A percentile compares a stretch with the other conserved stretches of the same genome.
Conservation (phyloP, 139 green algal genomes). For the Raphidocelis subcapitata region DNA sequence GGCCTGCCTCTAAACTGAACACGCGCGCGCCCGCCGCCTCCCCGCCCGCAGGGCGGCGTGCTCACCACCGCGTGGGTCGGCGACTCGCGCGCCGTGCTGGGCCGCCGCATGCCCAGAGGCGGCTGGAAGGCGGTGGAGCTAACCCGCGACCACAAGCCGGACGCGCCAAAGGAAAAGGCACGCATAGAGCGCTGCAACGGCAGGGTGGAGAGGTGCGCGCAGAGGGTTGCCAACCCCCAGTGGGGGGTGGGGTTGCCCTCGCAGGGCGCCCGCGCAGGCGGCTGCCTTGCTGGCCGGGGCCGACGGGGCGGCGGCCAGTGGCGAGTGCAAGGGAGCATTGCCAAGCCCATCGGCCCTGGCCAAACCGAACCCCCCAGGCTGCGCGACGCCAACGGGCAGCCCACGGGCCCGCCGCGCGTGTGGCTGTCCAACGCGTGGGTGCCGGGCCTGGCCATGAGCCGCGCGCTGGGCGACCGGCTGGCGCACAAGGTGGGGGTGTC, state of each 20-base stretch:
- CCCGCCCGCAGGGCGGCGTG: slow-evolving; percentile 6
- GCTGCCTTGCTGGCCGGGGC: too few relatives aligned
- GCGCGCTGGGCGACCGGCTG: slow-evolving; percentile 56
- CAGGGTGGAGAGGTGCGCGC: slow-evolving; percentile 48
- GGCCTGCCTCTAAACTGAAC: too few relatives aligned
- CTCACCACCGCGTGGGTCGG: slow-evolving; percentile 76
- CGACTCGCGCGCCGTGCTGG: slow-evolving; percentile 51
- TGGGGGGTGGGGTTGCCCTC: too few relatives aligned
- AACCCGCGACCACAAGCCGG: slow-evolving; percentile 78
- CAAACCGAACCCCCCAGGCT: too few relatives aligned
- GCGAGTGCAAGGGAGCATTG: too few relatives aligned
- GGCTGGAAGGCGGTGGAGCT: slow-evolving; percentile 35
- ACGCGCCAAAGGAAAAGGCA: slow-evolving; percentile 38
- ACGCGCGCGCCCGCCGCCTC: background rate
- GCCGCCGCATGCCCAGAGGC: slow-evolving; percentile 1
- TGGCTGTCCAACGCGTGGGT: slow-evolving; percentile 58
- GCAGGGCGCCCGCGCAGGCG: too few relatives aligned
- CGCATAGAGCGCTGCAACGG: slow-evolving; percentile 61
- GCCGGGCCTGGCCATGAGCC: slow-evolving; percentile 65
- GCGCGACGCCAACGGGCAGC: slow-evolving; percentile 33
- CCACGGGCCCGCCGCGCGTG: slow-evolving; percentile 52
- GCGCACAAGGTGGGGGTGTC: slow-evolving; percentile 7
- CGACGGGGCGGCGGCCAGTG: too few relatives aligned
- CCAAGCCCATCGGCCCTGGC: too few relatives aligned
- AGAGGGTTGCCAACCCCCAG: too few relatives aligned